Conservation (phyloP, 768 basidiomycete species). For the Leucocoprinus sp. region DNA sequence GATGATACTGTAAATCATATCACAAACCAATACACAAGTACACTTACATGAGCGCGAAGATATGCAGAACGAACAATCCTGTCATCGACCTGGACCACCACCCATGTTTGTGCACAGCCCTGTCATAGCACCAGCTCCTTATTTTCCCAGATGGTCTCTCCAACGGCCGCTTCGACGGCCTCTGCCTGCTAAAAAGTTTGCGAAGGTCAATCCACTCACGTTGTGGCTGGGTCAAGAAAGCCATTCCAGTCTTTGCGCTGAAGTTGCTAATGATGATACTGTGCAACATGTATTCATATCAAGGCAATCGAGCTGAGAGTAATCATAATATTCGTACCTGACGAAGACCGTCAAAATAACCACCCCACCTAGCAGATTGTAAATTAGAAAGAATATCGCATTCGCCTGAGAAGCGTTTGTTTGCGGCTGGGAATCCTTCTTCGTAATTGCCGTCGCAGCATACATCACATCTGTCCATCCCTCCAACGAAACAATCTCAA, state of each 20-base stretch:
- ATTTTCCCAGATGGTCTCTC: conserved; percentile 43
- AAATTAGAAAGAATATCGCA: conserved; percentile 85
- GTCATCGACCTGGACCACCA: conserved; percentile 87
- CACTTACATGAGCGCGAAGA: conserved; percentile 72
- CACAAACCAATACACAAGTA: background rate
- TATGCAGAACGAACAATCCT: conserved; percentile 69
- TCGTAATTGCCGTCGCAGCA: conserved; percentile 71
- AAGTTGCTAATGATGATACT: conserved; percentile 97
- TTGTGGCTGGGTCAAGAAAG: conserved; percentile 79
- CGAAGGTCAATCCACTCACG: conserved; percentile 92
- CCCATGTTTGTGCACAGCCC: conserved; percentile 86
- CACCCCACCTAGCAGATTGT: conserved; percentile 85
- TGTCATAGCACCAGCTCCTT: conserved; percentile 84
- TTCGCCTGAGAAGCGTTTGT: conserved; percentile 71
- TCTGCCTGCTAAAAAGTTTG: conserved; percentile 79
- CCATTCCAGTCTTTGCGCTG: conserved; percentile 76
- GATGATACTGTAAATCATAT: background rate
- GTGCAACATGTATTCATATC: no score
- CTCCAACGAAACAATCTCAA: conserved; percentile 93
- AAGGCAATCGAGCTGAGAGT: background rate
- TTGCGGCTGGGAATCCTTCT: conserved; percentile 58
- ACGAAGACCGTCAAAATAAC: conserved; percentile 88
- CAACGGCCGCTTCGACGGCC: conserved; percentile 77
- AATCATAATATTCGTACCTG: conserved; percentile 44
- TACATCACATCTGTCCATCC: conserved; percentile 96